Conservation (phyloP, 2,329 filamentous ascomycete genomes). For the Cordyceps tenuipes region DNA sequence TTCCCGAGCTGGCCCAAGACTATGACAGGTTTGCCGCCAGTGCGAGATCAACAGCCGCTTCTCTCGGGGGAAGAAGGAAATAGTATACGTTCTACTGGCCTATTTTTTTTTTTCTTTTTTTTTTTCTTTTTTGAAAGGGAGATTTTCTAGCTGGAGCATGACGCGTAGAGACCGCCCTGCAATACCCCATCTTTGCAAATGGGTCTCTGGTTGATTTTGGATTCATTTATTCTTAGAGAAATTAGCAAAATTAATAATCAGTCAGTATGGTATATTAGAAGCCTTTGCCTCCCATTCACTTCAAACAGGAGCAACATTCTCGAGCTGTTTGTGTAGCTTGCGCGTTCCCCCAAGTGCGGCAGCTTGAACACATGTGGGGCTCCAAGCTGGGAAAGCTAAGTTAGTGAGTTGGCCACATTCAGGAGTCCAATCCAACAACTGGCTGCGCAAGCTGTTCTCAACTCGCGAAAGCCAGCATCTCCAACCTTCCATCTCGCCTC, state of each 20-base stretch:
- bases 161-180: too few species aligned
- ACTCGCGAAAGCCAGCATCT: background rate
- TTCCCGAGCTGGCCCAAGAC: slow-evolving; percentile 21
- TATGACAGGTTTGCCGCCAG: slow-evolving; percentile 19
- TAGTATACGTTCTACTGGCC: background rate
- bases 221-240: background rate
- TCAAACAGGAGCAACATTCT: background rate
- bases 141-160: background rate
- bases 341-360: background rate
- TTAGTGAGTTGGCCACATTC: slow-evolving; percentile 1
- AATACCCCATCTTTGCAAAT: background rate
- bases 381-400: background rate
- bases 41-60: slow-evolving; percentile 1
- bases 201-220: background rate
- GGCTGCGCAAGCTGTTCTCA: slow-evolving; percentile 8
- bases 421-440: background rate
- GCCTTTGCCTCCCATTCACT: too few species aligned
- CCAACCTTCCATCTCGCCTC: background rate
- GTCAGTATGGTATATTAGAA: too few species aligned
- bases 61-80: background rate
- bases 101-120: too few species aligned
- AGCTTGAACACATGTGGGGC: slow-evolving; percentile 1
- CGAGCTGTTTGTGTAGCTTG: background rate
- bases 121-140: background rate
- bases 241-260: too few species aligned